phyloP scores from a whole-genome alignment of 805 yeast genomes.

The Saturnispora dispora region DNA sequence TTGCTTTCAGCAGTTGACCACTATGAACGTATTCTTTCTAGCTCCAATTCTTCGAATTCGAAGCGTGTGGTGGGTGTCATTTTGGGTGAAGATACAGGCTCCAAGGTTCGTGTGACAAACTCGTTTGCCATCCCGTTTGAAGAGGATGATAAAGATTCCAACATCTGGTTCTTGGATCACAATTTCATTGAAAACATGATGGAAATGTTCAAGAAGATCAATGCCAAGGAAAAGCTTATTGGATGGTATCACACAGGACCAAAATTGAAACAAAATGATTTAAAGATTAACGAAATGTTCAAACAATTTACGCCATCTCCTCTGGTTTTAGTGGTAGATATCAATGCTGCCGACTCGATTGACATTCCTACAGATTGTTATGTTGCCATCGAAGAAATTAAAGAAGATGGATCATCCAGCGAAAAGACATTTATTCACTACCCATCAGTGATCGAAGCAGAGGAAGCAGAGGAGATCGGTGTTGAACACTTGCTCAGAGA shows the following conservation, averaged over 20 bases:
- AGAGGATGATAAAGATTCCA: constrained; percentile 86
- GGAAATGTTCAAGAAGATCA: constrained; percentile 95
- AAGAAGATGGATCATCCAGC: constrained; percentile 89
- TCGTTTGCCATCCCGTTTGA: constrained; percentile 97
- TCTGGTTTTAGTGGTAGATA: constrained; percentile 82
- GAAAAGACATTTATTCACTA: constrained; percentile 90
- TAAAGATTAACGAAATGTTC: constrained; percentile 84
- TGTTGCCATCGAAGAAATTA: constrained; percentile 86
- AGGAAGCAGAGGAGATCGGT: constrained; percentile 98
- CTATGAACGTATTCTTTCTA: constrained; percentile 67
- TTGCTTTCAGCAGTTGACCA: constrained; percentile 92
- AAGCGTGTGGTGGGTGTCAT: constrained; percentile 92
- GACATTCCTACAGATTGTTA: constrained; percentile 97
- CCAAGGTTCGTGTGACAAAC: constrained; percentile 67
- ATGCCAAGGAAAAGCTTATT: constrained; percentile 89
- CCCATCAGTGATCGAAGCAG: constrained; percentile 90
- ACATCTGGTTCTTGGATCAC: constrained; percentile 96
- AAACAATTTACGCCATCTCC: constrained; percentile 77
- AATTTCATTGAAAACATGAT: constrained; percentile 94
- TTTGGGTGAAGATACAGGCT: constrained; percentile 53
- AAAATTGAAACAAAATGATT: constrained; percentile 75
- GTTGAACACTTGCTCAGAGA: constrained; percentile 94
- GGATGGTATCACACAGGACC: constrained; percentile 99
- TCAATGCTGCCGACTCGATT: constrained; percentile 63
- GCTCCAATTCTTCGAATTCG: constrained; percentile 27